Conservation (phyloP, 2,329 filamentous ascomycete species). For the Thyridium curvatum region DNA sequence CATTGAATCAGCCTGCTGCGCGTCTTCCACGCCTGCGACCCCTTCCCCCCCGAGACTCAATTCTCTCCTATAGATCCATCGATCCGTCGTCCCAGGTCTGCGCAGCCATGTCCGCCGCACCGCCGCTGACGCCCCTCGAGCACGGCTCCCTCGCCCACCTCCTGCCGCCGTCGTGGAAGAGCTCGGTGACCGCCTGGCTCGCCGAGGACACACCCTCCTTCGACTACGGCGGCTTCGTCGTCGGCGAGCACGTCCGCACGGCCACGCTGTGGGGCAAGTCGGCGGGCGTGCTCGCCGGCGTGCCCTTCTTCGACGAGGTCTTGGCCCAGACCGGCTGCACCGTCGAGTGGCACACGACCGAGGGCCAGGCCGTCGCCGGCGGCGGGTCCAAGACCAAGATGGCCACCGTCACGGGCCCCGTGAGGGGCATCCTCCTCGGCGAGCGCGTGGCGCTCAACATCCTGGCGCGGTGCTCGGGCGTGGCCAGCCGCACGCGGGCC, state of each 20-base stretch:
- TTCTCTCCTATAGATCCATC: no score
- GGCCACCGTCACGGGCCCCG: slow-evolving; percentile 81
- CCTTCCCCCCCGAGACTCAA: no score
- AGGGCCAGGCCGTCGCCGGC: slow-evolving; percentile 61
- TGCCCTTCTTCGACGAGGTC: slow-evolving; percentile 93
- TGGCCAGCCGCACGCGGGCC: slow-evolving; percentile 63
- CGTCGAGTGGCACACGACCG: slow-evolving; percentile 80
- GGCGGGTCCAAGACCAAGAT: slow-evolving; percentile 48
- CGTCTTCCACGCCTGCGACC: no score
- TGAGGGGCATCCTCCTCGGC: slow-evolving; percentile 74
- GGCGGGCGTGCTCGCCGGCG: slow-evolving; percentile 77
- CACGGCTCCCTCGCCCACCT: slow-evolving; percentile 56
- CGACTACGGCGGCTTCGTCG: slow-evolving; percentile 96
- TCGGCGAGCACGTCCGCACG: slow-evolving; percentile 61
- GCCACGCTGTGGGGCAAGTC: slow-evolving; percentile 66
- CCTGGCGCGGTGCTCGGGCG: slow-evolving; percentile 82
- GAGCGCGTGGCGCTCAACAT: slow-evolving; percentile 91
- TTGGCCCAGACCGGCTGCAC: slow-evolving; percentile 84
- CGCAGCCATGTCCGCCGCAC: no score
- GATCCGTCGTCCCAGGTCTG: no score
- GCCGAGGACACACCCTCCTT: slow-evolving; percentile 95
- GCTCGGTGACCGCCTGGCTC: slow-evolving; percentile 75
- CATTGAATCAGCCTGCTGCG: no score
- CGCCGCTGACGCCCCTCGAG: slow-evolving; percentile 14
- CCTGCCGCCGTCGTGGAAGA: slow-evolving; percentile 79